Evolutionary conservation across 1,139 yeast genomes (phyloP).

Genomic region (Yamadazyma friedrichii): DNA sequence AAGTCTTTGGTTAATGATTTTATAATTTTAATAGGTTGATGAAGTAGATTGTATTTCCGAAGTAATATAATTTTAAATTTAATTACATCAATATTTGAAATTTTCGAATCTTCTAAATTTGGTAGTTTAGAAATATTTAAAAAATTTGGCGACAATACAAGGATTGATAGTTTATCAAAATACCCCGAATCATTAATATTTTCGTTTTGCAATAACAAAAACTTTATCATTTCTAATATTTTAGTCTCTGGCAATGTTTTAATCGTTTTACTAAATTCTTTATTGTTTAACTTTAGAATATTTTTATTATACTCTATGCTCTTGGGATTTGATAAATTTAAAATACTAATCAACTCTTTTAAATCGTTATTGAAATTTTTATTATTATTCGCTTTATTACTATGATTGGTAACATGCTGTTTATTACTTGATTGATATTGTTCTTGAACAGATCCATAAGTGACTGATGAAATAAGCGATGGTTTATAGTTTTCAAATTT

Average conservation of each 20-base stretch:
- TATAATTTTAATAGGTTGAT: conserved; percentile 31
- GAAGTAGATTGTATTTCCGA: conserved; percentile 35
- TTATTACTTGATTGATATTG: conserved; percentile 15
- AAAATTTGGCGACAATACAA: conserved; percentile 26
- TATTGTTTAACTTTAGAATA: conserved; percentile 9
- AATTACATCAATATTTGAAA: conserved; percentile 15
- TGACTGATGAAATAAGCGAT: conserved; percentile 32
- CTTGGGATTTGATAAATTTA: conserved; percentile 20
- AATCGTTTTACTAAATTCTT: conserved; percentile 22
- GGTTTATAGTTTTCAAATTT: conserved; percentile 29
- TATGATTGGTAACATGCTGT: neutral
- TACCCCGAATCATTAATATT: conserved; percentile 27
- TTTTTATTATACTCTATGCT: conserved; percentile 17
- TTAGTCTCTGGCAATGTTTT: conserved; percentile 23
- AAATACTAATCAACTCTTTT: conserved; percentile 17
- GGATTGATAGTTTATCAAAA: conserved; percentile 24
- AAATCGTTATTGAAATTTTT: conserved; percentile 1
- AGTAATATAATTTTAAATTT: conserved; percentile 32
- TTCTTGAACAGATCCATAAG: conserved; percentile 33
- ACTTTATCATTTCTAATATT: conserved; percentile 27
- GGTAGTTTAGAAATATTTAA: neutral
- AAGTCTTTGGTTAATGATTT: conserved; percentile 31
- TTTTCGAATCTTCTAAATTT: neutral
- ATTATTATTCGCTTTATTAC: neutral
- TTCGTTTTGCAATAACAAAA: conserved; percentile 14